phyloP scores from a whole-genome alignment of 352 stramenopile species.

The Pythium diclinum region DNA sequence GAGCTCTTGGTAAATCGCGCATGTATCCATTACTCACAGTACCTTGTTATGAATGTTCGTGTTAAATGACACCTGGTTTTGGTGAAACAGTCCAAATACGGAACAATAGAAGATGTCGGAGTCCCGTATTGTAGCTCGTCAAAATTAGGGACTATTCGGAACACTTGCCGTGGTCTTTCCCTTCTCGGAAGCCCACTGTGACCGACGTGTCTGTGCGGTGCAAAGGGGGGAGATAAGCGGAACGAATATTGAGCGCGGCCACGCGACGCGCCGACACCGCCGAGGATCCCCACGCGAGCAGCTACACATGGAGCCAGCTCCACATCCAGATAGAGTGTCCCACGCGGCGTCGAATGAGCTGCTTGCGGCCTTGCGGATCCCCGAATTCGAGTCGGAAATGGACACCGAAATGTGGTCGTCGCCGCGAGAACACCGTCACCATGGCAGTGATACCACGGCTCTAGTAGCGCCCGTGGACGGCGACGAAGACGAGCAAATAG shows the following conservation, averaged over 20 bases:
- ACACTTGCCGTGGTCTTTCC: conserved; percentile 12
- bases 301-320: conserved; percentile 18
- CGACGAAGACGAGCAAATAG: background rate
- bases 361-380: conserved; percentile 6
- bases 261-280: background rate
- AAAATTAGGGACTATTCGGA: conserved; percentile 20
- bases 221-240: background rate
- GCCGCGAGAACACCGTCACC: conserved; percentile 6
- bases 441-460: background rate
- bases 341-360: conserved; percentile 15
- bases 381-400: conserved; percentile 20
- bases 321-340: conserved; percentile 12
- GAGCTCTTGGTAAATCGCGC: background rate
- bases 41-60: background rate
- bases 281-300: background rate
- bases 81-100: background rate
- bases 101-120: background rate
- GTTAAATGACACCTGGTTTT: conserved; percentile 5
- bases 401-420: conserved; percentile 26
- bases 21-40: conserved; percentile 17
- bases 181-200: background rate
- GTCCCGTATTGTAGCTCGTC: background rate
- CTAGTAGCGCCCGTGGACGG: background rate
- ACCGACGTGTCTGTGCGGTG: conserved; percentile 23
- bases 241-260: conserved; percentile 3